These are phyloP conservation scores for Elsinoe necatrix DNA, from an alignment of 2,329 filamentous ascomycete species.

Conservation along the genomic window DNA sequence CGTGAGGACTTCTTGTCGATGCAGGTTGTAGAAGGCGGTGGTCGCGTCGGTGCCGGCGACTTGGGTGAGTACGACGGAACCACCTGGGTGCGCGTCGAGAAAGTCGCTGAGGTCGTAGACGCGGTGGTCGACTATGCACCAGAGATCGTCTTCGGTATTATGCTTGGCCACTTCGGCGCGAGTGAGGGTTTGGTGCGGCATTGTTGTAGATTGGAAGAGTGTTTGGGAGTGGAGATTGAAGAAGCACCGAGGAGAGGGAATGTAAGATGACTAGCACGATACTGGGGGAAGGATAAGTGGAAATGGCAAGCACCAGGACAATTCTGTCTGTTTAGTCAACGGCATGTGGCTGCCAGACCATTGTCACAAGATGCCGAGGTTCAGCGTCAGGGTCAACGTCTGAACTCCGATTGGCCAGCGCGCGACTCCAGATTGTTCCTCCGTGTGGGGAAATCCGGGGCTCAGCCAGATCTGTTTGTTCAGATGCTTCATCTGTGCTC, in stretches of 20 bases:
- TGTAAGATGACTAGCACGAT: no score
- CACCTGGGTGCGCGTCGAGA: slow-evolving; percentile 75
- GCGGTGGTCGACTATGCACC: slow-evolving; percentile 78
- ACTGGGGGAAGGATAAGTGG: no score
- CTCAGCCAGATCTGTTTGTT: neutral
- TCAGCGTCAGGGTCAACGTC: neutral
- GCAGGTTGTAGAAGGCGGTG: slow-evolving; percentile 80
- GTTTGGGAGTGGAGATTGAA: no score
- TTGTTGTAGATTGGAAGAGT: neutral
- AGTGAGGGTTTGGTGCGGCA: slow-evolving; percentile 20
- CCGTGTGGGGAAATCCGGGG: neutral
- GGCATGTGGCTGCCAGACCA: neutral
- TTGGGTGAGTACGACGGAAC: slow-evolving; percentile 69
- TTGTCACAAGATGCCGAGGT: slow-evolving; percentile 11
- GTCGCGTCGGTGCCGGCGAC: slow-evolving; percentile 77
- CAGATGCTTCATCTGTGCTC: neutral
- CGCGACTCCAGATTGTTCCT: neutral
- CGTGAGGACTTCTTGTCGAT: slow-evolving; percentile 77
- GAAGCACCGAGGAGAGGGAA: no score
- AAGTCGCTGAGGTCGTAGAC: slow-evolving; percentile 85
- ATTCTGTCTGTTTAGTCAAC: slow-evolving; percentile 8
- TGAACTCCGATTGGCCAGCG: neutral
- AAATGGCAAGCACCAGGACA: no score
- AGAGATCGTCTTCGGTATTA: slow-evolving; percentile 65
- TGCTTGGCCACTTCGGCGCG: slow-evolving; percentile 62